phyloP scores from a whole-genome alignment of 2,329 filamentous ascomycete species.

The Lecanicillium sp. region DNA sequence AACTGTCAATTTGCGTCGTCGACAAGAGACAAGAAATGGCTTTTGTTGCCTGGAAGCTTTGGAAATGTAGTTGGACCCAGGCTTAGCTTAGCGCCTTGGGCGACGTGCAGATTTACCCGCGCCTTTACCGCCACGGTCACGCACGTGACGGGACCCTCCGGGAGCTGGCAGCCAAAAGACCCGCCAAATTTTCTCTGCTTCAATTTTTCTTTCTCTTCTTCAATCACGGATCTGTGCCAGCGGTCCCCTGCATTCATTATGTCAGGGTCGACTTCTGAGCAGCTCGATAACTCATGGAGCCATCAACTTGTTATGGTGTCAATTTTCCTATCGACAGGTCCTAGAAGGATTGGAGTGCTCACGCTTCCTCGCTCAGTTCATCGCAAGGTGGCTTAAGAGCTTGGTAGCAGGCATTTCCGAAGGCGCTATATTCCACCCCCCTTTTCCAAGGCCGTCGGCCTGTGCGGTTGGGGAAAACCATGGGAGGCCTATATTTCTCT shows the following conservation, averaged over 20 bases:
- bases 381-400: slow-evolving; percentile 52
- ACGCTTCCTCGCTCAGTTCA: slow-evolving; percentile 58
- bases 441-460: slow-evolving; percentile 85
- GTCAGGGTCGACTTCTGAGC: slow-evolving; percentile 70
- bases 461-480: slow-evolving; percentile 89
- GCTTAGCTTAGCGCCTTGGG: not conserved
- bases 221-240: slow-evolving; percentile 76
- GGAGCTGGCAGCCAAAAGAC: slow-evolving; percentile 13
- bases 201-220: slow-evolving; percentile 25
- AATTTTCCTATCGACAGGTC: slow-evolving; percentile 94
- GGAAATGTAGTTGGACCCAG: not conserved
- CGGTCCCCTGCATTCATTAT: slow-evolving; percentile 51
- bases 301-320: slow-evolving; percentile 67
- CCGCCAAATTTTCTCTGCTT: slow-evolving; percentile 25
- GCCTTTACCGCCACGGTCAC: slow-evolving; percentile 9
- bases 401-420: slow-evolving; percentile 43
- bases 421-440: slow-evolving; percentile 83
- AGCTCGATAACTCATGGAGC: slow-evolving; percentile 83
- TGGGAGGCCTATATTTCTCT: slow-evolving; percentile 64
- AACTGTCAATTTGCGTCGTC: not conserved
- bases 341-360: slow-evolving; percentile 61
- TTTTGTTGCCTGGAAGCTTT: slow-evolving; percentile 3
- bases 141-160: slow-evolving; percentile 9
- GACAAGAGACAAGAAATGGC: not conserved
- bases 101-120: slow-evolving; percentile 3